Evolutionary conservation across 108 stramenopile species (phyloP), one percentile per base, ranked within the genome.

Genomic region (Conticribra guillardii): DNA sequence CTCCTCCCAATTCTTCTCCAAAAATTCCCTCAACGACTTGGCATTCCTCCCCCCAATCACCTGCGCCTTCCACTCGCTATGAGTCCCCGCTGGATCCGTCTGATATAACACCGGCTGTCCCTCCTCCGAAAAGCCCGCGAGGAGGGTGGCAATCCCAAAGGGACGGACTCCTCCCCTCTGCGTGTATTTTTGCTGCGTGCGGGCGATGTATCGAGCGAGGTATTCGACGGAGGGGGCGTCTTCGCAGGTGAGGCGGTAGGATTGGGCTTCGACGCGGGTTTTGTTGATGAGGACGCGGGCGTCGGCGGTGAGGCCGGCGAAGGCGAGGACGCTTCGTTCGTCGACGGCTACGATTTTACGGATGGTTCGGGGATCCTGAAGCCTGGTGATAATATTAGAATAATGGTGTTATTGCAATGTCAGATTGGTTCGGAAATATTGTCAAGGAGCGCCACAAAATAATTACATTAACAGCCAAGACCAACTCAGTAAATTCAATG

Each of bases 271-370:
- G 26, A 88, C 32, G 32, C 94, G 85, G 51, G 94, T 91, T 82
- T 94, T 96, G 82, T 98, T 89, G 60, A 98, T 88, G 56, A 99
- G 81, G 59, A 99, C 98, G 48, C 99, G 94, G 16, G 99, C 99
- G 71, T 99, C 99, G 53, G 99, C 99, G 19, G 97, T 99, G 60
- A 99, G 92, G 27, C 99, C 99, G 18, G 99, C 98, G 79, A 99
- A 99, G 45, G 98, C 99, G 41, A 99, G 85, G 62, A 96, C 94
- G 28, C 97, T 81, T 57, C 96, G 88, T 29, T 96, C 90, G 82
- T 99, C 99, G 33, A 99, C 69, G 54, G 95, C 87, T 14, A 92
- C 91, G 64, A 99, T 98, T 79, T 99, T 99, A 57, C 97, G 93
- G 67, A 99, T 97, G 24, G 99, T 99, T 46, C 99, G 92, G 19